A percentile compares a stretch with the other conserved stretches of the same genome.
phyloP scores from a whole-genome alignment of 345 rosid genomes.

The Litchi chinensis region DNA sequence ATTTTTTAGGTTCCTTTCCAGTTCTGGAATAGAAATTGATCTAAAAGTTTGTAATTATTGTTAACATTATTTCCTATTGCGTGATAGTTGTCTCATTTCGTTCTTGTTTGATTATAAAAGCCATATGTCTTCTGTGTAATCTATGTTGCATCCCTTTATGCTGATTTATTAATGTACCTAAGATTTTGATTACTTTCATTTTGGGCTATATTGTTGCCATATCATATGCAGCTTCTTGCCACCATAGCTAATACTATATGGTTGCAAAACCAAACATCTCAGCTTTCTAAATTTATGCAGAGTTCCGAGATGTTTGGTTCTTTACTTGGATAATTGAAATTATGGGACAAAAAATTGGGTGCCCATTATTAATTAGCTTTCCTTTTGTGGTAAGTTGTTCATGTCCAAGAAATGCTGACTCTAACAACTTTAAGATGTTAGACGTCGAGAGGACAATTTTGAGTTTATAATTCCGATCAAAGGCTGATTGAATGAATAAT shows the following conservation, averaged over 20 bases:
- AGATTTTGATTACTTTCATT: too few relatives aligned
- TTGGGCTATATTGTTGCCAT: neutral
- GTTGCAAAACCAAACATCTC: neutral
- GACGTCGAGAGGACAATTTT: neutral
- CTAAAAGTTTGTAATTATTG: neutral
- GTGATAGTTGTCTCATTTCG: neutral
- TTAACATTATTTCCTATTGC: neutral
- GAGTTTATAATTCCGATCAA: neutral
- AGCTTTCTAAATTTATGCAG: neutral
- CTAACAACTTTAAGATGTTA: neutral
- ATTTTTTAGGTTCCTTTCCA: neutral
- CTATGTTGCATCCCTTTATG: neutral
- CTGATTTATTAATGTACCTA: neutral
- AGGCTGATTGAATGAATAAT: neutral
- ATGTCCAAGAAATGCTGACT: neutral
- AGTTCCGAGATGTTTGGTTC: too few relatives aligned
- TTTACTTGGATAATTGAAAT: neutral
- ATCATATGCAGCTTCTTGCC: neutral
- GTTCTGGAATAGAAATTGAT: neutral
- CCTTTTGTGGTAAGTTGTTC: neutral
- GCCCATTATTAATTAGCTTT: neutral
- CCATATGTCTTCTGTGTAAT: neutral
- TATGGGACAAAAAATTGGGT: neutral
- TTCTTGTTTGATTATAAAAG: neutral
- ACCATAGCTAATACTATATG: neutral